Percentiles rank a stretch among this genome's conserved stretches.
Conservation (phyloP, 768 basidiomycete genomes). For the Naematelia aurantialba region DNA sequence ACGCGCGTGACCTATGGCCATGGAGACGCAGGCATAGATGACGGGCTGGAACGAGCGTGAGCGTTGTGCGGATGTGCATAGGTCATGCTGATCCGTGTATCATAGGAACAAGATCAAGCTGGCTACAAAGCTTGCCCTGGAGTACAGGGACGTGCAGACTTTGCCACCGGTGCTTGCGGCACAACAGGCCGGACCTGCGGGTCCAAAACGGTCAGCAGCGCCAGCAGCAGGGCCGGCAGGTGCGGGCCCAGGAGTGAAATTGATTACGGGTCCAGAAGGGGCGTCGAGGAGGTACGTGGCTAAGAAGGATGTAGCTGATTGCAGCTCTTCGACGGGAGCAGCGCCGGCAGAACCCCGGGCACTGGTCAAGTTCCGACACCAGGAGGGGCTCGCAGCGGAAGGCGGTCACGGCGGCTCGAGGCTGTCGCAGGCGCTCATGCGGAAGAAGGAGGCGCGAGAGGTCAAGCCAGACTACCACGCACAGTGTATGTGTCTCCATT, state of each 20-base stretch:
- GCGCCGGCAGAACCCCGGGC: slow-evolving; percentile 25
- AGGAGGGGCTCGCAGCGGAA: slow-evolving; percentile 49
- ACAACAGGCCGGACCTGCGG: slow-evolving; percentile 74
- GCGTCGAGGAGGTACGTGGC: slow-evolving; percentile 4
- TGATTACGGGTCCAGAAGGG: slow-evolving; percentile 51
- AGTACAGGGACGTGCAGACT: slow-evolving; percentile 80
- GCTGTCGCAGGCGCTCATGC: slow-evolving; percentile 82
- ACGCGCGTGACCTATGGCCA: slow-evolving; percentile 45
- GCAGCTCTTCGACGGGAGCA: slow-evolving; percentile 3
- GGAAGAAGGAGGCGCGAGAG: slow-evolving; percentile 88
- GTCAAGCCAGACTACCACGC: slow-evolving; percentile 95
- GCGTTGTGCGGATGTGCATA: slow-evolving; percentile 8
- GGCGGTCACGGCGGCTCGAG: slow-evolving; percentile 50
- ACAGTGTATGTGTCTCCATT: slow-evolving; percentile 60
- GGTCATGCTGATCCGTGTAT: slow-evolving; percentile 11
- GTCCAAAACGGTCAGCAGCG: slow-evolving; percentile 62
- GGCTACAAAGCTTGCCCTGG: slow-evolving; percentile 79
- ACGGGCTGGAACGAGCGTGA: slow-evolving; percentile 46
- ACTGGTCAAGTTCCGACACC: slow-evolving; percentile 49
- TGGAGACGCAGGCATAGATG: slow-evolving; percentile 32
- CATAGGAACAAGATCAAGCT: slow-evolving; percentile 53
- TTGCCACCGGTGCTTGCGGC: slow-evolving; percentile 74
- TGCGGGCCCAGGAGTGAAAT: slow-evolving; percentile 30
- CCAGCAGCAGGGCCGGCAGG: slow-evolving; percentile 12
- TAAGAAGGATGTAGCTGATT: slow-evolving; percentile 3